Percentiles rank a stretch among this genome's conserved stretches.
These are phyloP conservation scores for Trichoderma afroharzianum DNA, from an alignment of 2,329 filamentous ascomycete genomes.

Conservation along the genomic window DNA sequence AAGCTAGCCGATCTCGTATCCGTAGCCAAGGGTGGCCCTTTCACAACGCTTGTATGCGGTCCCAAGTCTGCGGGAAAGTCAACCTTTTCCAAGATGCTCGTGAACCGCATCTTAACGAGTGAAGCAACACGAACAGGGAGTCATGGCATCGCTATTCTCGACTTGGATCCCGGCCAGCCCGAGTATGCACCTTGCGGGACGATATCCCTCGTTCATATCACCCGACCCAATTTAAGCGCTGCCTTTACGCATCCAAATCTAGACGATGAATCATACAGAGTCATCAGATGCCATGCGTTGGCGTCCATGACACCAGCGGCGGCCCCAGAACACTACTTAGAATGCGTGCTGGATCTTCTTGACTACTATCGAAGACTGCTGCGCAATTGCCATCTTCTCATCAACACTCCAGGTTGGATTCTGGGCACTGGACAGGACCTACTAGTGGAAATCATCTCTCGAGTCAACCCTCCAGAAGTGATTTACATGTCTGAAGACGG, in stretches of 20 bases:
- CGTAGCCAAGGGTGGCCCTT: constrained; percentile 33
- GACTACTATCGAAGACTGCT: constrained; percentile 50
- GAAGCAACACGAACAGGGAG: constrained; percentile 12
- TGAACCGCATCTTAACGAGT: constrained; percentile 62
- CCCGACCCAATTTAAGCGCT: constrained; percentile 59
- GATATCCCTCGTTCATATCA: constrained; percentile 62
- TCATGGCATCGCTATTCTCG: constrained; percentile 55
- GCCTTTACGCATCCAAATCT: constrained; percentile 59
- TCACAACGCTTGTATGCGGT: constrained; percentile 59
- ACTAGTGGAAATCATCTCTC: constrained; percentile 53
- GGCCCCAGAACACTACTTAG: constrained; percentile 63
- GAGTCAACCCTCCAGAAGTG: constrained; percentile 56
- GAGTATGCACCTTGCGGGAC: constrained; percentile 70
- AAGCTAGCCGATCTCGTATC: constrained; percentile 46
- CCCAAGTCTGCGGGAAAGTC: constrained; percentile 74
- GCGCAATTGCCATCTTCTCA: constrained; percentile 53
- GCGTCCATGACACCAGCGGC: constrained; percentile 62
- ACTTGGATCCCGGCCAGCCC: constrained; percentile 74
- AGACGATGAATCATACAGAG: constrained; percentile 30
- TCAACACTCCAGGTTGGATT: constrained; percentile 75
- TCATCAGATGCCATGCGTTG: constrained; percentile 62
- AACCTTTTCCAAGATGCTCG: constrained; percentile 64
- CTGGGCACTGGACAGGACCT: constrained; percentile 66
- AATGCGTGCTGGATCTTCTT: constrained; percentile 61
- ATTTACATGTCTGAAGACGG: constrained; percentile 67